Evolutionary conservation across 306 rosid species (phyloP).

Genomic region (Carpinus viminea): DNA sequence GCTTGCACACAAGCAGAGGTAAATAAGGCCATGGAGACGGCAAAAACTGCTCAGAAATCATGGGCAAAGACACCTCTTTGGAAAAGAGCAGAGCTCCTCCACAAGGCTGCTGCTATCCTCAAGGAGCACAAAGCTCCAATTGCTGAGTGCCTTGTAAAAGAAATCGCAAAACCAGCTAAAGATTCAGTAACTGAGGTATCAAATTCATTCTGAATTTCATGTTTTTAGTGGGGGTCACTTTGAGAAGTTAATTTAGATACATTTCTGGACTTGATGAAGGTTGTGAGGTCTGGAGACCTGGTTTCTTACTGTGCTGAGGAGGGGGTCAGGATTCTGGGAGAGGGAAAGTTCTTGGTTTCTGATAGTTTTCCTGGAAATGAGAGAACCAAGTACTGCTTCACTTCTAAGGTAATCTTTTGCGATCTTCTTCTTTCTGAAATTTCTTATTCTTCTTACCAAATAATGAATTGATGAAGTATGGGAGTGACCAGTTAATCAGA

Average conservation of each 20-base stretch:
- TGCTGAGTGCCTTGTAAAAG: constrained; percentile 88
- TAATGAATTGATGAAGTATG: background rate
- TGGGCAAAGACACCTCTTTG: constrained; percentile 99
- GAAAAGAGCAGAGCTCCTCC: constrained; percentile 96
- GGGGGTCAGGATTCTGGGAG: constrained; percentile 92
- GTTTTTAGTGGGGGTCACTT: background rate
- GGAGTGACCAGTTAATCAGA: background rate
- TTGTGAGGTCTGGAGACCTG: constrained; percentile 98
- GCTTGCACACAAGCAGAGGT: constrained; percentile 97
- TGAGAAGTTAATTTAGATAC: constrained; percentile 15
- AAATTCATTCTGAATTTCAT: background rate
- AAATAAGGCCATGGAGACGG: constrained; percentile 76
- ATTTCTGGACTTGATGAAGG: constrained; percentile 48
- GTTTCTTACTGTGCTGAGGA: constrained; percentile 93
- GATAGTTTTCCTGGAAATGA: constrained; percentile 99
- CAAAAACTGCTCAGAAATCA: constrained; percentile 80
- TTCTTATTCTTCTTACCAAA: background rate
- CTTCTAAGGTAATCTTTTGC: constrained; percentile 73
- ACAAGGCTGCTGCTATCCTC: constrained; percentile 91
- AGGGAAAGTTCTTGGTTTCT: constrained; percentile 93
- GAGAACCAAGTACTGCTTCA: constrained; percentile 92
- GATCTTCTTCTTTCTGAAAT: background rate
- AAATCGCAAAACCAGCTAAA: constrained; percentile 95
- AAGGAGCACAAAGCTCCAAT: constrained; percentile 86
- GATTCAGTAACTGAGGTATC: constrained; percentile 89